Conservation (phyloP, 371 early-diverging fungal genomes). For the Actinomortierella ambigua region DNA sequence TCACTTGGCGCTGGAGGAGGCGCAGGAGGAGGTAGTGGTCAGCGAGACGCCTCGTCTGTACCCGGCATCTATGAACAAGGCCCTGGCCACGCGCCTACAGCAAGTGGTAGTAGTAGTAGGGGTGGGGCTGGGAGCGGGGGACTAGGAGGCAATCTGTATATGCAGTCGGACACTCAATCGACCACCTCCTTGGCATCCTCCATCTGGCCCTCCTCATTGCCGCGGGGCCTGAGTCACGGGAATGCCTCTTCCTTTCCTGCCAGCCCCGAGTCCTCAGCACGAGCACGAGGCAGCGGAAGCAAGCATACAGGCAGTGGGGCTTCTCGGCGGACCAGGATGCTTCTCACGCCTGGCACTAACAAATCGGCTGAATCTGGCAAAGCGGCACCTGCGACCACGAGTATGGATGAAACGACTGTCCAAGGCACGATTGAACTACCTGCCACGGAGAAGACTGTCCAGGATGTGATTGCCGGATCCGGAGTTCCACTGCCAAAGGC, state of each 20-base stretch:
- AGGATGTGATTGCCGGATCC: slow-evolving; percentile 40
- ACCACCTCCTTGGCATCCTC: slow-evolving; percentile 42
- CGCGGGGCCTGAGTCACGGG: slow-evolving; percentile 12
- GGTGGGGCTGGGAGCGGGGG: no score
- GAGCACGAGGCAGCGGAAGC: background rate
- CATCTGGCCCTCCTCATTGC: slow-evolving; percentile 21
- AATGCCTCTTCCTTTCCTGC: slow-evolving; percentile 11
- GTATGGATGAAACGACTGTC: slow-evolving; percentile 47
- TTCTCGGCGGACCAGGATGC: slow-evolving; percentile 25
- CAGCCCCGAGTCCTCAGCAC: slow-evolving; percentile 12
- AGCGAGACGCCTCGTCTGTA: no score
- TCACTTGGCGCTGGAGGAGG: slow-evolving; percentile 10
- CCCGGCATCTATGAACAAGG: slow-evolving; percentile 19
- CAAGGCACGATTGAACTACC: slow-evolving; percentile 47
- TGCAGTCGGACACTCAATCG: slow-evolving; percentile 36
- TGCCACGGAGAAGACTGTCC: slow-evolving; percentile 31
- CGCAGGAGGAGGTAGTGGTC: no score
- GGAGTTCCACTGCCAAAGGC: slow-evolving; percentile 40
- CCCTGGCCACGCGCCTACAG: slow-evolving; percentile 17
- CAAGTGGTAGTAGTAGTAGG: slow-evolving; percentile 4
- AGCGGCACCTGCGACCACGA: slow-evolving; percentile 48
- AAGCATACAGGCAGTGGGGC: background rate
- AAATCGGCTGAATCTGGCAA: slow-evolving; percentile 45
- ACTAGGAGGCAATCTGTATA: slow-evolving; percentile 17
- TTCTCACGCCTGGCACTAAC: slow-evolving; percentile 33